Evolutionary conservation across 2,329 filamentous ascomycete species (phyloP), one percentile per base, ranked within the genome.

Genomic region (Shiraia sp.): DNA sequence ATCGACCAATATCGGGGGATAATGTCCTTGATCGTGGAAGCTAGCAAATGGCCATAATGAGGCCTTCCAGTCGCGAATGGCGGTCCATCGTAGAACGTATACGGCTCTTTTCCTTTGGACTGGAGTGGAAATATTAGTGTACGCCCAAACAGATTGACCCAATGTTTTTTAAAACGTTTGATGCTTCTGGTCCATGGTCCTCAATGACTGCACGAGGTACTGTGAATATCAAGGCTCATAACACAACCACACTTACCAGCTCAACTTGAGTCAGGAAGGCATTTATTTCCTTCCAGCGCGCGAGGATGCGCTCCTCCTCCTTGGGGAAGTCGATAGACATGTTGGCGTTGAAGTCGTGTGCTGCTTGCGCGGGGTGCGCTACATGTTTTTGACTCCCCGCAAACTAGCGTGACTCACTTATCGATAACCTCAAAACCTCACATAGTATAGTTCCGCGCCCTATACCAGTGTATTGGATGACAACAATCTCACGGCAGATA

Each of bases 1-100:
- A 96, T 96, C 36, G 90, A 90, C 90, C 91, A 96, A 72, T 96
- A 97, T 57, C 92, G 79, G 7, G 92, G 90, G 55, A 97, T 95
- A 47, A 96, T 93, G 70, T 96, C 92, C 72, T 97, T 96, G 75
- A 96, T 96, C 35, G 91, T 96, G 14, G 90, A 95, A 26, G 92
- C 88, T 54, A 95, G 79, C 38, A 95, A 75, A 72, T 95, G 90
- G 42, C 85, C 82, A 60, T 87, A 85, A 68, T 87, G 84, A 29
- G 82, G 81, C 45, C 82, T 75, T 26, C 81, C 80, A 6, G 74
- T 77, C 14, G 75, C 72, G 55, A 78, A 78, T 2, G 74, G 75
- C 30, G 79, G 79, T 40, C 86, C 55, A 86, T 95, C 65, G 75
- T 96, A 97, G 75, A 99, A 99, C 42, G 90, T 95, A 69, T 96